These are phyloP conservation scores for Styphnolobium japonicum DNA, from an alignment of 306 rosid species.

Conservation along the genomic window DNA sequence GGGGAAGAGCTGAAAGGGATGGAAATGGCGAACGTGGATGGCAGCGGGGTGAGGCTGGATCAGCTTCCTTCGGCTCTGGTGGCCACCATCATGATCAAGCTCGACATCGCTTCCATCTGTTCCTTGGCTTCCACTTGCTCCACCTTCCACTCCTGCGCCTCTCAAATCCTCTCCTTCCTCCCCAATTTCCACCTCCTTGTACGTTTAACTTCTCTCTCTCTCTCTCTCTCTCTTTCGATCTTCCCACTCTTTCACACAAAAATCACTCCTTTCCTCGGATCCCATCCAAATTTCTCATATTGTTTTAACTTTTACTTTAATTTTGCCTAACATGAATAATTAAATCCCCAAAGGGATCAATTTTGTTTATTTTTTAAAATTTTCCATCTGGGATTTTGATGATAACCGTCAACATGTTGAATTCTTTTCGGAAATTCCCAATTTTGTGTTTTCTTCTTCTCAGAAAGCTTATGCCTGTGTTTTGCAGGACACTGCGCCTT, in stretches of 20 bases:
- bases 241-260: not conserved
- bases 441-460: not conserved
- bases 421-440: not conserved
- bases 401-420: not conserved
- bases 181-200: slow-evolving; percentile 80
- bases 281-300: not conserved
- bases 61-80: slow-evolving; percentile 60
- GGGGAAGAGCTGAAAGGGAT: too few relatives aligned
- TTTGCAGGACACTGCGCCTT: slow-evolving; percentile 67
- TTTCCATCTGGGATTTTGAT: not conserved
- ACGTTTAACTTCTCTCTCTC: not conserved
- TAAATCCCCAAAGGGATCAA: not conserved
- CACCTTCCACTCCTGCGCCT: slow-evolving; percentile 53
- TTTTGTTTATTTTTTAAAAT: not conserved
- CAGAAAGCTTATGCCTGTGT: not conserved
- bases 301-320: not conserved
- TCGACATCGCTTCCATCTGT: slow-evolving; percentile 78
- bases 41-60: slow-evolving; percentile 44
- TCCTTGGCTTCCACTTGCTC: slow-evolving; percentile 74
- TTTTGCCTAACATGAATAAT: not conserved
- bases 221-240: not conserved
- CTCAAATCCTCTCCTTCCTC: slow-evolving; percentile 65
- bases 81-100: slow-evolving; percentile 67
- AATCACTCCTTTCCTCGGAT: not conserved
- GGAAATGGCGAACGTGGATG: slow-evolving; percentile 27